Percentiles rank a stretch among this genome's conserved stretches.
phyloP scores from a whole-genome alignment of 169 alveolate genomes.

The Theileria annulata region DNA sequence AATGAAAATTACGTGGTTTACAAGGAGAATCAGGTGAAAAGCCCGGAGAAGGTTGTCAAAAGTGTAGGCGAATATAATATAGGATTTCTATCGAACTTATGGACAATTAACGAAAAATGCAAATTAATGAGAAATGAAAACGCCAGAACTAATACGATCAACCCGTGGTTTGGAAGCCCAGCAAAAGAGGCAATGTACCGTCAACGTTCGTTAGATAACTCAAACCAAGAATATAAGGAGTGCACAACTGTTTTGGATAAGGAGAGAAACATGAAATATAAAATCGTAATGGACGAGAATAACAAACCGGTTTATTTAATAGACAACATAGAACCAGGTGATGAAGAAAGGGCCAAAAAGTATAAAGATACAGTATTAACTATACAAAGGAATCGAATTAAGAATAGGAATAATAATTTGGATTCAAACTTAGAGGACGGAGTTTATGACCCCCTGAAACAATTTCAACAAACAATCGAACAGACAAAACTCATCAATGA shows the following conservation, averaged over 20 bases:
- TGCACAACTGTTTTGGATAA: not conserved
- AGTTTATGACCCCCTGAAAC: slow-evolving; percentile 39
- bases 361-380: too few relatives aligned
- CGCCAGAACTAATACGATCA: not conserved
- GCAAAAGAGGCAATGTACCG: not conserved
- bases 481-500: slow-evolving; percentile 7
- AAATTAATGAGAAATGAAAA: slow-evolving; percentile 22
- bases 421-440: not conserved
- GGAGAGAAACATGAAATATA: too few relatives aligned
- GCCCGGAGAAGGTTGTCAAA: slow-evolving; percentile 14
- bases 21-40: not conserved
- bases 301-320: too few relatives aligned
- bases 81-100: slow-evolving; percentile 36
- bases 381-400: too few relatives aligned
- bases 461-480: slow-evolving; percentile 19
- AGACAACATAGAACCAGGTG: too few relatives aligned
- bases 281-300: too few relatives aligned
- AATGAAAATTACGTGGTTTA: not conserved
- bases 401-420: not conserved
- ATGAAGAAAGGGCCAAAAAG: too few relatives aligned
- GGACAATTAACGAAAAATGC: slow-evolving; percentile 43
- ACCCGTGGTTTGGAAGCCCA: slow-evolving; percentile 58
- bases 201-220: slow-evolving; percentile 12
- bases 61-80: slow-evolving; percentile 28
- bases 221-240: not conserved